A percentile compares a stretch with the other conserved stretches of the same genome.
Evolutionary conservation across 1,284 basidiomycete species (phyloP).

Genomic region (Trichosporon inkin): DNA sequence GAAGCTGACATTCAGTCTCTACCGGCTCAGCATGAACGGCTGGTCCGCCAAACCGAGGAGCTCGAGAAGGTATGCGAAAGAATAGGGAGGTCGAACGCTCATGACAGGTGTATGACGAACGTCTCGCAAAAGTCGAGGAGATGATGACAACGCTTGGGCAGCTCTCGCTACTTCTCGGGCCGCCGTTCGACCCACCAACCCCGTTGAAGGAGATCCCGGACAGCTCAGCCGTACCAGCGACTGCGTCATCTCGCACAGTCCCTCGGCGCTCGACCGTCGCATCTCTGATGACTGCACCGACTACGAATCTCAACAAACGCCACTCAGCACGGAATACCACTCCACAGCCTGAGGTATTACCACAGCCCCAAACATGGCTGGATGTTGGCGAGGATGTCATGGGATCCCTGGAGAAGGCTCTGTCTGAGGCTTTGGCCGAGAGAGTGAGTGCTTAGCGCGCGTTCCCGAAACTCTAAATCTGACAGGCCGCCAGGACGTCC

Average conservation of each 20-base stretch:
- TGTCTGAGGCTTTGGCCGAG: constrained; percentile 36
- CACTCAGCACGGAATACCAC: constrained; percentile 12
- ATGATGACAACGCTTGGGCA: constrained; percentile 24
- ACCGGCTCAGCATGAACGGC: constrained; percentile 36
- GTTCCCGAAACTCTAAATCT: not conserved
- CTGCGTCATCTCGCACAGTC: not conserved
- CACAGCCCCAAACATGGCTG: constrained; percentile 24
- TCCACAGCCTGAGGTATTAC: not conserved
- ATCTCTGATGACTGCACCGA: constrained; percentile 12
- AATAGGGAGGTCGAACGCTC: not conserved
- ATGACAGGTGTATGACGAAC: constrained; percentile 37
- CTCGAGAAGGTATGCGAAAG: constrained; percentile 29
- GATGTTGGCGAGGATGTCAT: constrained; percentile 40
- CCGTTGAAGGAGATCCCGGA: constrained; percentile 38
- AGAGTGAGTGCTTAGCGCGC: constrained; percentile 27
- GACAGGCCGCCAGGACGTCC: constrained; percentile 28
- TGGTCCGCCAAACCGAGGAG: constrained; percentile 34
- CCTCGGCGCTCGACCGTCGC: constrained; percentile 2
- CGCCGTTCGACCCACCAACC: constrained; percentile 36
- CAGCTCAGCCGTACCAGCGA: not conserved
- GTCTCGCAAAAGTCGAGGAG: constrained; percentile 34
- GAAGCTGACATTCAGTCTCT: constrained; percentile 23
- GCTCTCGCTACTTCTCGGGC: constrained; percentile 39
- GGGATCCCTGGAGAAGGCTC: constrained; percentile 29
- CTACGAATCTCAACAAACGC: constrained; percentile 17